Conservation (phyloP, 257 asterid genomes). For the Knoxia roxburghii region DNA sequence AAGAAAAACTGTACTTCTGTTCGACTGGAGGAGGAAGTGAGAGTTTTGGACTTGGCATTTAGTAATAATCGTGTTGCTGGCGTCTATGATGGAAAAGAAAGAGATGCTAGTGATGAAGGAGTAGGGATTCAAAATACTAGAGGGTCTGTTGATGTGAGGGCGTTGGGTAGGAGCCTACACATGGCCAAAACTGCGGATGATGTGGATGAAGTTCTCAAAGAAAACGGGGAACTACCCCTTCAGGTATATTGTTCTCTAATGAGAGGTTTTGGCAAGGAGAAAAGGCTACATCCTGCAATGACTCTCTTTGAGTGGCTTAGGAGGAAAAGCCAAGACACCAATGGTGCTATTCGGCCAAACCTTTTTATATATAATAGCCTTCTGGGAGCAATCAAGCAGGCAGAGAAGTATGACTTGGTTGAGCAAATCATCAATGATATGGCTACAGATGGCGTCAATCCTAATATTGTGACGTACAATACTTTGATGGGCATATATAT, state of each 20-base stretch:
- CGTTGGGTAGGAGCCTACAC: slow-evolving; percentile 45
- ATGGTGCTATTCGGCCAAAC: slow-evolving; percentile 38
- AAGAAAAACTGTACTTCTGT: slow-evolving; percentile 10
- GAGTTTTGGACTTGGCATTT: slow-evolving; percentile 2
- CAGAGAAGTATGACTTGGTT: slow-evolving; percentile 37
- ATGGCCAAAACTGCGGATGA: slow-evolving; percentile 56
- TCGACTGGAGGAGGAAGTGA: slow-evolving; percentile 21
- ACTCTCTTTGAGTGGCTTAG: slow-evolving; percentile 84
- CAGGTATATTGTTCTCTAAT: slow-evolving; percentile 77
- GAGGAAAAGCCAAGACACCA: slow-evolving; percentile 45
- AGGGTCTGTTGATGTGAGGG: slow-evolving; percentile 54
- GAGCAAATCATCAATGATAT: slow-evolving; percentile 51
- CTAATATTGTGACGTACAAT: slow-evolving; percentile 72
- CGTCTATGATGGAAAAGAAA: slow-evolving; percentile 4
- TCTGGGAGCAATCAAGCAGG: slow-evolving; percentile 68
- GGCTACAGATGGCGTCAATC: slow-evolving; percentile 52
- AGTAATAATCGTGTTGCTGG: neutral
- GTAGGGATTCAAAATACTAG: slow-evolving; percentile 12
- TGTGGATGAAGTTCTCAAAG: slow-evolving; percentile 59
- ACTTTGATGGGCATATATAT: slow-evolving; percentile 68
- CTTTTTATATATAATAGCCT: slow-evolving; percentile 72
- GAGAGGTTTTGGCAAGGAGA: slow-evolving; percentile 72
- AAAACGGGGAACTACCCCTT: slow-evolving; percentile 55
- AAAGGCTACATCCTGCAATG: slow-evolving; percentile 50
- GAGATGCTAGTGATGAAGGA: slow-evolving; percentile 18